Evolutionary conservation across 2,329 filamentous ascomycete species (phyloP).

Genomic region (Zymoseptoria pseudotritici): DNA sequence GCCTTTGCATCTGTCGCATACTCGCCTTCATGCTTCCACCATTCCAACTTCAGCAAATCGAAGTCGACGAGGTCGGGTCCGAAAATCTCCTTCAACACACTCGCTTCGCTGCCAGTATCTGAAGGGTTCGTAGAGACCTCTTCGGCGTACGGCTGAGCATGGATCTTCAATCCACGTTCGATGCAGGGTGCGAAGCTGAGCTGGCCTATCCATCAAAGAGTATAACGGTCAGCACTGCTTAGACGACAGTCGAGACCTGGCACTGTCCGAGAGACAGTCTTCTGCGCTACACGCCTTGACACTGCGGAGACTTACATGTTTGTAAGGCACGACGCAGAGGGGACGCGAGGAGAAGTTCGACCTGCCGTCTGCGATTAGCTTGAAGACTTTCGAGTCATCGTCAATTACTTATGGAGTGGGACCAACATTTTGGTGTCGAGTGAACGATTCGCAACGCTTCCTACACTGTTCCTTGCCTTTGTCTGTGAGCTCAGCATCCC

Average conservation of each 20-base stretch:
- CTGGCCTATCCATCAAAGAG: constrained; percentile 17
- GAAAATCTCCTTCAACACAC: constrained; percentile 17
- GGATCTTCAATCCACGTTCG: constrained; percentile 19
- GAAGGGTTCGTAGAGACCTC: constrained; percentile 21
- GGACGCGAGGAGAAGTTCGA: constrained; percentile 26
- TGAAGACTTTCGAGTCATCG: neutral
- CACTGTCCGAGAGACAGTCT: too few species aligned
- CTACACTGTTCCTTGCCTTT: constrained; percentile 22
- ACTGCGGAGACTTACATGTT: neutral
- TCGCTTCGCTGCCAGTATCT: constrained; percentile 20
- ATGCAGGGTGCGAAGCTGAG: constrained; percentile 20
- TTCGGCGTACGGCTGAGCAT: constrained; percentile 24
- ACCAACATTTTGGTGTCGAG: constrained; percentile 20
- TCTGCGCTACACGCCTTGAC: neutral
- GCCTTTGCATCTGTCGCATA: constrained; percentile 19
- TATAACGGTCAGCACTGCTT: neutral
- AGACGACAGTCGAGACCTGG: too few species aligned
- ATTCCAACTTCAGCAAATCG: constrained; percentile 19
- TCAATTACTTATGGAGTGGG: neutral
- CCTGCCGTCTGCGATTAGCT: constrained; percentile 6
- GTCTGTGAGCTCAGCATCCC: constrained; percentile 22
- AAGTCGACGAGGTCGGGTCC: constrained; percentile 19
- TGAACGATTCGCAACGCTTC: constrained; percentile 17
- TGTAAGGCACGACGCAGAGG: constrained; percentile 22
- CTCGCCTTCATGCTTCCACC: constrained; percentile 24